Base-by-base conservation (phyloP, 1,284 basidiomycete genomes). In the Volvariella volvacea region DNA sequence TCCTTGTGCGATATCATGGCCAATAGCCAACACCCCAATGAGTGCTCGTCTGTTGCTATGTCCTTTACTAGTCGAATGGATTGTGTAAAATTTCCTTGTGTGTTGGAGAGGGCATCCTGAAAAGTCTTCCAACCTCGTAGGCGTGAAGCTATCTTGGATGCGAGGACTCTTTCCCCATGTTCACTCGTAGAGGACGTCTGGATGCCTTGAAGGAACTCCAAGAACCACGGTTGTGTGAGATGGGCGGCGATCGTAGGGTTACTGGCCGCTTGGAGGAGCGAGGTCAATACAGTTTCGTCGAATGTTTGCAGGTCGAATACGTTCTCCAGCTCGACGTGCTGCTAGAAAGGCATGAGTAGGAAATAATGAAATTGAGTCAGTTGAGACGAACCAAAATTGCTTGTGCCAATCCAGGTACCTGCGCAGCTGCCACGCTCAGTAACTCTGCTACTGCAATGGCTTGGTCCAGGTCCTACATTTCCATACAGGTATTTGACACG, bases 21-120 rank as follows among this genome's bases (percentile, higher is more conserved):
- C 45, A 75, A 74, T 3, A 88, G 63, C 79, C 81, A 85, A 37
- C 81, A 76, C 2, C 83, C 85, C 46, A 83, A 70, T 0, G 82
- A 73, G 43, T 75, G 71, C 52, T 88, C 85, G 39, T 82, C 78
- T 1, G 66, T 60, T 7, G 75, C 73, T 15, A 85, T 62, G 30
- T 85, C 78, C 48, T 70, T 74, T 15, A 88, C 57, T 53, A 80
- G 68, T 3, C 50, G 55, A 10, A 68, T 68, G 7, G 76, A 71
- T 4, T 57, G 58, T 1, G 52, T 45, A 52, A 80, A 78, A 47
- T 83, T 71, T 0, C 71, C 73, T 17, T 69, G 63, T 0, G 69
- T 61, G 50, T 78, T 77, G 1, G 66, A 68, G 2, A 88, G 62
- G 0, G 77, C 71, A 36, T 83, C 74, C 53, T 80, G 75, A 10